Evolutionary conservation across 148 eudicot genomes (phyloP).

Genomic region (Dysphania ambrosioides): DNA sequence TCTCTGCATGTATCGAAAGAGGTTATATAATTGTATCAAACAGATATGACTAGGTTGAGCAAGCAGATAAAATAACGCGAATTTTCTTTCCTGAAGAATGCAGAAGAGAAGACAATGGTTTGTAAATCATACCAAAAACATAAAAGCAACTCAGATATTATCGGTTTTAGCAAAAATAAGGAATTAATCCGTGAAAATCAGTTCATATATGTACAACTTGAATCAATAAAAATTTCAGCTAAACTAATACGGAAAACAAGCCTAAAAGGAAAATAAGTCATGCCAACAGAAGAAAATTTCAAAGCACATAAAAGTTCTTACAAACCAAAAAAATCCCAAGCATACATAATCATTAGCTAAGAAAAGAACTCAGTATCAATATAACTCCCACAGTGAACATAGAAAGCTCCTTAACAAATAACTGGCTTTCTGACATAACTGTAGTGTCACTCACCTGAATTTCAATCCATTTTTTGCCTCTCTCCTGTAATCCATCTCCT

Average conservation of each 20-base stretch:
- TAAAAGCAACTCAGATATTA: not conserved
- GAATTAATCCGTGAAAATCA: too few species aligned
- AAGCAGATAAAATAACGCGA: not conserved
- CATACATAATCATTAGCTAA: not conserved
- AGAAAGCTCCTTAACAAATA: not conserved
- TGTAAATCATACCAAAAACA: not conserved
- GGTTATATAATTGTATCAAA: not conserved
- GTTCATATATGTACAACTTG: too few species aligned
- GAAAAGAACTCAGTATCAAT: not conserved
- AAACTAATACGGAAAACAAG: too few species aligned
- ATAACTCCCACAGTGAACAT: not conserved
- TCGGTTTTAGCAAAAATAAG: too few species aligned
- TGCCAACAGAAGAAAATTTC: too few species aligned
- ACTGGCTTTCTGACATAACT: not conserved
- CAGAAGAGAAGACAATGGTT: not conserved
- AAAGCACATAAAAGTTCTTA: too few species aligned
- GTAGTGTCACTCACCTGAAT: conserved; percentile 53
- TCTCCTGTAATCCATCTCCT: conserved; percentile 97
- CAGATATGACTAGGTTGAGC: not conserved
- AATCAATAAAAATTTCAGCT: too few species aligned
- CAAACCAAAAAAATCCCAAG: too few species aligned
- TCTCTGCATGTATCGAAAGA: conserved; percentile 44
- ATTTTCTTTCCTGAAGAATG: not conserved
- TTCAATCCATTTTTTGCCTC: conserved; percentile 86
- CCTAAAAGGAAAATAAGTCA: too few species aligned